Percentiles rank a stretch among this genome's conserved stretches.
Evolutionary conservation across 768 basidiomycete species (phyloP).

Genomic region (Thelephora ganbajun): DNA sequence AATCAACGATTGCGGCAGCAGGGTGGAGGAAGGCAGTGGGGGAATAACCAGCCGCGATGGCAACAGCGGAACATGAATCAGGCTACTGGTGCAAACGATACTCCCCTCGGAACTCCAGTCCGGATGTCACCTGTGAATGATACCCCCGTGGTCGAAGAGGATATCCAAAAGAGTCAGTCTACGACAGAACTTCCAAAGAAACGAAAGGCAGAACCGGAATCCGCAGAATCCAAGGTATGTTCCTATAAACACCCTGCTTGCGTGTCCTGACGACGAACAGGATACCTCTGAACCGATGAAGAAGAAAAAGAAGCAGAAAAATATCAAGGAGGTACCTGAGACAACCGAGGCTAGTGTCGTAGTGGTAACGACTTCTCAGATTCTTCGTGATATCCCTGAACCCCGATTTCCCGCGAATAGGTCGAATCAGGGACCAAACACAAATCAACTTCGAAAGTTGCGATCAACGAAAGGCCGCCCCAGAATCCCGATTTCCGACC

Average conservation of each 20-base stretch:
- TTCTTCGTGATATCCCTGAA: background rate
- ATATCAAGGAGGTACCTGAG: slow-evolving; percentile 10
- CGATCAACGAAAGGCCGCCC: too few species aligned
- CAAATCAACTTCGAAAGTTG: too few species aligned
- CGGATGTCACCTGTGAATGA: slow-evolving; percentile 31
- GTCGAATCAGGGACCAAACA: too few species aligned
- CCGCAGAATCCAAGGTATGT: background rate
- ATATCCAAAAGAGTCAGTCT: slow-evolving; percentile 1
- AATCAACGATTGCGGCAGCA: background rate
- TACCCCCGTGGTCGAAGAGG: background rate
- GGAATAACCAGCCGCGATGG: background rate
- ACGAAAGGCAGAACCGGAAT: background rate
- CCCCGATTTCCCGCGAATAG: too few species aligned
- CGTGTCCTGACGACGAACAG: background rate
- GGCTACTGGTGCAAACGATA: slow-evolving; percentile 56
- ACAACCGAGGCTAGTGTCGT: slow-evolving; percentile 5
- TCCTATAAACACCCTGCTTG: background rate
- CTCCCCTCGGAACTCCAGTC: slow-evolving; percentile 50
- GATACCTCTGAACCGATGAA: slow-evolving; percentile 3
- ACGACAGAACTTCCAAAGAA: background rate
- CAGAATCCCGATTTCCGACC: background rate
- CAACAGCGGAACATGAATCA: slow-evolving; percentile 1
- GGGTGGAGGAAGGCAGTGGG: slow-evolving; percentile 1
- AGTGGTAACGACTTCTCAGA: slow-evolving; percentile 7
- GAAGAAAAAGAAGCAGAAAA: slow-evolving; percentile 11